A percentile compares a stretch with the other conserved stretches of the same genome.
Conservation (phyloP, 176 grass and related monocot genomes). For the Zizania latifolia region DNA sequence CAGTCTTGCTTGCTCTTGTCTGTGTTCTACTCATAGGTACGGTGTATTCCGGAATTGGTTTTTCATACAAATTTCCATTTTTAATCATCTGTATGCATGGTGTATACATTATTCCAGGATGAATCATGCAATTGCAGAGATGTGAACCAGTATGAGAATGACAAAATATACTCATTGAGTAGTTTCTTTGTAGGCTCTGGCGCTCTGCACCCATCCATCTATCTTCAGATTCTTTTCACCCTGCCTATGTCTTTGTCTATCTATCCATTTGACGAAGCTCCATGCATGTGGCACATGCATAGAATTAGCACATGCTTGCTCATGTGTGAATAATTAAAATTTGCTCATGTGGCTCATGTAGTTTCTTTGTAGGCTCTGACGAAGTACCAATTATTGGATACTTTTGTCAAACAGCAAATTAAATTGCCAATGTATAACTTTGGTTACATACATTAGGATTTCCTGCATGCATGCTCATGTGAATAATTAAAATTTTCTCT, state of each 20-base stretch:
- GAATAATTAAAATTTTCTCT: no score
- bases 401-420: background rate
- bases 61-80: background rate
- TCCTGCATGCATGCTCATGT: no score
- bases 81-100: background rate
- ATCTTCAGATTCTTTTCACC: background rate
- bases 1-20: background rate
- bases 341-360: no score
- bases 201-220: background rate
- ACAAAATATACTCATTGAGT: background rate
- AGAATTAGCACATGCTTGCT: background rate
- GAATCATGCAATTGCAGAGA: background rate
- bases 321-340: background rate
- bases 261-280: background rate
- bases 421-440: background rate
- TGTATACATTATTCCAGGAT: background rate
- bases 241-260: background rate
- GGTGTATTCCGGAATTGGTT: background rate
- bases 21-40: background rate
- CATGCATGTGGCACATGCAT: no score
- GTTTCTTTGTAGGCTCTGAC: no score
- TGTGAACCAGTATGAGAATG: background rate
- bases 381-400: background rate
- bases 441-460: background rate
- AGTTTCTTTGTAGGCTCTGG: background rate